Base-by-base conservation (phyloP, 352 stramenopile species). In the Globisporangium okanoganense region DNA sequence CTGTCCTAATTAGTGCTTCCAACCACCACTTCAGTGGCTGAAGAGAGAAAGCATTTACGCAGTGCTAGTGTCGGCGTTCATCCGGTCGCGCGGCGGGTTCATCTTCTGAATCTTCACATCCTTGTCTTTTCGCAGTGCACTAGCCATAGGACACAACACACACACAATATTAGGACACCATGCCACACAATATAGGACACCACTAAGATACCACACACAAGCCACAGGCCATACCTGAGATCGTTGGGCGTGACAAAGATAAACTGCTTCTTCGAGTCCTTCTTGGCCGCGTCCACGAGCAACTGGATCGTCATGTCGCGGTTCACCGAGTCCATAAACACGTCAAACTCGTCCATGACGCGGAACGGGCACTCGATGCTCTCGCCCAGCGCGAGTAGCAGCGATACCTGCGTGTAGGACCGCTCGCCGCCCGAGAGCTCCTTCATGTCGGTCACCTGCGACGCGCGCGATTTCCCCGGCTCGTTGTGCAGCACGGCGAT, bases 271-370 rank as follows among this genome's bases (percentile, higher is more conserved):
- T 75, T 78, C 48, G 64, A 63, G 51, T 90, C 81, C 44, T 77
- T 75, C 70, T 94, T 93, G 20, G 82, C 85, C 0, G 83, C 90
- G 10, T 88, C 64, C 20, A 99, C 89, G n/a, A 99, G 79, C 62
- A 96, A 70, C 43, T 98, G 77, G 58, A 99, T 94, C 2, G 96
- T 97, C 66, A 98, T 92, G 35, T 98, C 98, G 47, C 97, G 84
- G 55, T 97, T 96, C 31, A 98, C 87, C 24, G 96, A 92, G 80
- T 99, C 97, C 84, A 99, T 98, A 65, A 99, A 99, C 33, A 99
- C 97, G 74, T 99, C 97, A 68, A 99, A 99, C 80, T 99, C 97
- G 69, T 99, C 97, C 92, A 99, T 98, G 38, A 99, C 92, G 61
- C 96, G 87, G 71, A 99, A 99, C 18, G 96, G 96, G 56, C 84